Evolutionary conservation across 2,329 filamentous ascomycete genomes (phyloP), one percentile per base, ranked within the genome.

Genomic region (Sarocladium brachiariae): DNA sequence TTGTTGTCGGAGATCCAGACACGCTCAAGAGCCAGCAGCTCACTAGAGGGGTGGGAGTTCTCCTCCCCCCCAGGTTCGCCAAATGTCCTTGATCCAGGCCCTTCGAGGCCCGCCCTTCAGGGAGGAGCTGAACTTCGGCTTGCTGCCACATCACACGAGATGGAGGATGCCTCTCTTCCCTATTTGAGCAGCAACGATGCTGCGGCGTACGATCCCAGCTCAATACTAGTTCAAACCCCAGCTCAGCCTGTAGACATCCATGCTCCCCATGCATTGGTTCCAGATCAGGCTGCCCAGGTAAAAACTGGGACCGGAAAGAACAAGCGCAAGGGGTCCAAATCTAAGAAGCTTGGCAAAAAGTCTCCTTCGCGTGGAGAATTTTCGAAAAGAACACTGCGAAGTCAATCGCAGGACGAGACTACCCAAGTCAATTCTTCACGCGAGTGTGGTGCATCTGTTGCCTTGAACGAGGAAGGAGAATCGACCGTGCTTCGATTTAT

Each of bases 21-120:
- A 30, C 70, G 73, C 31, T 75, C 76, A 18, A 71, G 60, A 49
- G 58, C 55, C 8, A 61, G 53, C 19, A 62, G 51, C 51, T 59
- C 61, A 0, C 49, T 69, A 34, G 65, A 69, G 8, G 61, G 73
- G 23, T 81, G 77, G 74, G 70, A 76, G 9, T 74, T 80, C n/a
- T 81, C 78, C 1, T 81, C 79, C 2, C 78, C 79, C 9, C 74
- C 74, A 1, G 75, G 72, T 10, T 80, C 78, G 2, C 79, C 79
- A 2, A 60, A 63, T 21, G 8, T 13, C 4, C 11, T 11, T 18
- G 43, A 21, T 25, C 25, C n/a, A 25, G 27, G 5, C 9, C 23
- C n/a, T 14, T n/a, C 6, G 27, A 23, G 14, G 3, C 19, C 18
- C 7, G 9, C 16, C 37, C 8, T 8, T 5, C 8, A 13, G 23